Evolutionary conservation across 2,329 filamentous ascomycete genomes (phyloP), one percentile per base, ranked within the genome.

Genomic region (Amauroascus niger): DNA sequence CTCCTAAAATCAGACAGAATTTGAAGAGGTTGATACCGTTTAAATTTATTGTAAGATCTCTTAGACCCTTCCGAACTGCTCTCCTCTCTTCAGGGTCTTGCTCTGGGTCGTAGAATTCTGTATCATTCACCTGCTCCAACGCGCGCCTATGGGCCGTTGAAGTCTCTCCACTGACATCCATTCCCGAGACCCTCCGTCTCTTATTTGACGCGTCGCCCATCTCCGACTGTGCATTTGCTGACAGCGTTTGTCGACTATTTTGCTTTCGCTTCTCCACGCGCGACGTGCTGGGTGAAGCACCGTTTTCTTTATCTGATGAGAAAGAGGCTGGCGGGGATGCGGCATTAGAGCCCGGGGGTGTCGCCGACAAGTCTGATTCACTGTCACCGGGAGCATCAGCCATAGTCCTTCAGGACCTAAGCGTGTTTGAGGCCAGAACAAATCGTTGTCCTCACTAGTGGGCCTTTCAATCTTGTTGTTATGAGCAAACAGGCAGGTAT

Each of bases 11-110:
- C 11, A 11, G 14, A 20, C 5, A 11, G 40, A 40, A 11, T 11
- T 16, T 22, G 7, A 45, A 24, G n/a, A 9, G 43, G 32, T n/a
- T 35, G 63, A 55, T 64, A 77, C 79, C 79, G 56, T 83, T 64
- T 72, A 83, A 68, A 43, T 79, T 71, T 48, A 74, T 71, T 37
- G 75, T 73, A 16, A 90, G 73, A 33, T 82, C 79, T 56, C 88
- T 80, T 56, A 88, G 76, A 11, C 76, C 77, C 52, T 80, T 79
- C 58, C 88, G 84, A n/a, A 94, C 71, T 53, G 76, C 71, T 11
- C 88, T 78, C 33, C 87, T 80, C 66, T 87, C 79, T 51, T 86
- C 80, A 8, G 84, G 74, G 44, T 86, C 76, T 66, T 95, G 89
- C 55, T 90, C 82, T 0, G 88, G 88, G 64, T 95, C 84, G 67